These are phyloP conservation scores for Pseudocercospora fuligena DNA, from an alignment of 2,329 filamentous ascomycete species.

Conservation along the genomic window DNA sequence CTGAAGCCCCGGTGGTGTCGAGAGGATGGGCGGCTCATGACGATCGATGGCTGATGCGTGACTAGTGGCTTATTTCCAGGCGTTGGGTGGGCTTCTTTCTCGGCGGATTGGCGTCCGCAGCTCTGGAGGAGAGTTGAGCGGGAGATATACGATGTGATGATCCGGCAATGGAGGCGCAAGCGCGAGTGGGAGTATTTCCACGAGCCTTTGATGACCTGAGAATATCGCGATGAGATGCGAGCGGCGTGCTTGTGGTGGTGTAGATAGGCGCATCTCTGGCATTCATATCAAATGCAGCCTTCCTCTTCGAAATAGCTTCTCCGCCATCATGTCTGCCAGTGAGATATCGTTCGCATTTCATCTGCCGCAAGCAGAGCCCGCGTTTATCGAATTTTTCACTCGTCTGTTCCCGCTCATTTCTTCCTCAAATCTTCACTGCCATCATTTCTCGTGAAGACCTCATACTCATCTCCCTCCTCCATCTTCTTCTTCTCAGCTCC, in stretches of 20 bases:
- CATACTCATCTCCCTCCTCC: slow-evolving; percentile 39
- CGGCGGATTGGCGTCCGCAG: neutral
- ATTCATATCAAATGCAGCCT: neutral
- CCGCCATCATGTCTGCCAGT: neutral
- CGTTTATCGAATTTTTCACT: neutral
- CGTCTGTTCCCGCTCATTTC: slow-evolving; percentile 25
- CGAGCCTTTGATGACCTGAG: neutral
- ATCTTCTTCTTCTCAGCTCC: slow-evolving; percentile 34
- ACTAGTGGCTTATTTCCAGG: slow-evolving; percentile 20
- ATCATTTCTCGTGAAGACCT: slow-evolving; percentile 39
- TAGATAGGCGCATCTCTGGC: neutral
- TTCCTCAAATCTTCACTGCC: slow-evolving; percentile 38
- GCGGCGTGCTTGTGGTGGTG: neutral
- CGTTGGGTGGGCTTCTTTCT: slow-evolving; percentile 17
- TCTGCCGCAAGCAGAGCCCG: neutral
- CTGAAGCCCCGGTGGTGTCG: slow-evolving; percentile 8
- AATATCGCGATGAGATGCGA: neutral
- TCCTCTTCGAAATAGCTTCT: neutral
- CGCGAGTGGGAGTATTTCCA: neutral
- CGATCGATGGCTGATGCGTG: slow-evolving; percentile 12
- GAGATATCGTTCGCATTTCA: neutral
- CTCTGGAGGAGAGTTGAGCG: slow-evolving; percentile 11
- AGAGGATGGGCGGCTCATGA: slow-evolving; percentile 13
- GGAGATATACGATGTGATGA: slow-evolving; percentile 3
- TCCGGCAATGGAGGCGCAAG: neutral